These are phyloP conservation scores for Pterocarpus macrocarpus DNA, from an alignment of 306 rosid genomes.

Conservation along the genomic window DNA sequence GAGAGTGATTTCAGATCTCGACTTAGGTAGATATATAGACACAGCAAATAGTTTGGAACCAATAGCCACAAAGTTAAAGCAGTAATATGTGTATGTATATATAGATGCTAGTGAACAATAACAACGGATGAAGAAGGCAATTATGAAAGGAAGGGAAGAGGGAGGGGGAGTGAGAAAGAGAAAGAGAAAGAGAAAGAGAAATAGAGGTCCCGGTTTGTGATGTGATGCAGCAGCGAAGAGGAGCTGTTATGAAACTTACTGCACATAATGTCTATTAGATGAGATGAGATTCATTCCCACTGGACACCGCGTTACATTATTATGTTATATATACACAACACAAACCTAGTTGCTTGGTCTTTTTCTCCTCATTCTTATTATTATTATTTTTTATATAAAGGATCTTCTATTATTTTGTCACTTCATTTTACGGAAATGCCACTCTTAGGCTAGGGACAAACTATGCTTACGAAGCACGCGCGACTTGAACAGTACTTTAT, in stretches of 20 bases:
- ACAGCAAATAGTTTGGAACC: background rate
- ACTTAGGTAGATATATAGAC: background rate
- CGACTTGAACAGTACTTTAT: background rate
- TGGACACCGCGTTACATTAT: background rate
- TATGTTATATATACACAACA: background rate
- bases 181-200: background rate
- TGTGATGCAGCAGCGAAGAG: slow-evolving; percentile 1
- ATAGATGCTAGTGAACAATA: background rate
- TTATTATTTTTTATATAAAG: background rate
- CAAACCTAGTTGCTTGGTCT: background rate
- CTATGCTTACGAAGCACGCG: slow-evolving; percentile 15
- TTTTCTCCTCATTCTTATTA: background rate
- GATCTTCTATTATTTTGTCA: background rate
- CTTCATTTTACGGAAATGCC: background rate
- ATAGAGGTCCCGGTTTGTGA: background rate
- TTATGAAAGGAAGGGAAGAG: background rate
- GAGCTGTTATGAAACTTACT: background rate
- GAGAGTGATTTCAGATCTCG: slow-evolving; percentile 43
- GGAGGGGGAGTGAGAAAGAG: background rate
- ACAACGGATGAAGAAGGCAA: background rate
- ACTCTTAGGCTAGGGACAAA: background rate
- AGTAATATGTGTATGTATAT: background rate
- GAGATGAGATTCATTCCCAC: background rate
- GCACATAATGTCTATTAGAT: background rate
- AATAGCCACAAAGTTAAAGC: background rate